A percentile compares a stretch with the other conserved stretches of the same genome.
phyloP scores from a whole-genome alignment of 202 grass and related monocot genomes.

The Eragrostis tef region DNA sequence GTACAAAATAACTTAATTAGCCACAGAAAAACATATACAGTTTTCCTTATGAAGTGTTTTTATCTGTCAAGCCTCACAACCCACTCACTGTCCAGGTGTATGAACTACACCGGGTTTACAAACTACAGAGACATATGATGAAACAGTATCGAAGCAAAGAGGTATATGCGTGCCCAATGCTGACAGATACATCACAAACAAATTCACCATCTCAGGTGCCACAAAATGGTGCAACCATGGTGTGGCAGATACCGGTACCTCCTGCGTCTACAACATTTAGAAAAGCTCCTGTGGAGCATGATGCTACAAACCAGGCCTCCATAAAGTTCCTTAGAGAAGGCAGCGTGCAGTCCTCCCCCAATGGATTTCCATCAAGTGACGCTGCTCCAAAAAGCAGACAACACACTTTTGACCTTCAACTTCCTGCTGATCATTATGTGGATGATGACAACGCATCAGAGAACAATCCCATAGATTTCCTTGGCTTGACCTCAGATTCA shows the following conservation, averaged over 20 bases:
- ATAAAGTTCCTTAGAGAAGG: constrained; percentile 78
- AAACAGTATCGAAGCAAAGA: constrained; percentile 60
- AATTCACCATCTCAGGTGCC: constrained; percentile 70
- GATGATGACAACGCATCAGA: constrained; percentile 59
- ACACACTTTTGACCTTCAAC: constrained; percentile 65
- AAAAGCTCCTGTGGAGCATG: constrained; percentile 42
- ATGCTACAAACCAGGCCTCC: constrained; percentile 48
- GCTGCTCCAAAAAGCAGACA: constrained; percentile 33
- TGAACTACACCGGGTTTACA: constrained; percentile 94
- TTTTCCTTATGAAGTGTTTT: constrained; percentile 17
- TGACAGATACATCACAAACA: constrained; percentile 59
- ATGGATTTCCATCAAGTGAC: constrained; percentile 44
- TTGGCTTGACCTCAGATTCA: constrained; percentile 44
- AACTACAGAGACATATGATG: constrained; percentile 86
- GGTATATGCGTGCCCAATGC: constrained; percentile 32
- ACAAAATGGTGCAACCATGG: constrained; percentile 48
- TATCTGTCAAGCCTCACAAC: constrained; percentile 39
- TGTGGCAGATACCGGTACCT: constrained; percentile 51
- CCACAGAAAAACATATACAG: neutral
- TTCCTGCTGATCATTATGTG: constrained; percentile 66
- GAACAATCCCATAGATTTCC: constrained; percentile 53
- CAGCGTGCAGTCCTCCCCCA: constrained; percentile 61
- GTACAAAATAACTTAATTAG: constrained; percentile 29
- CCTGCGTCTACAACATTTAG: constrained; percentile 43
- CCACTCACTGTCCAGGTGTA: constrained; percentile 63